Evolutionary conservation across 768 basidiomycete species (phyloP).

Genomic region (Omphalotus guepiniiformis): DNA sequence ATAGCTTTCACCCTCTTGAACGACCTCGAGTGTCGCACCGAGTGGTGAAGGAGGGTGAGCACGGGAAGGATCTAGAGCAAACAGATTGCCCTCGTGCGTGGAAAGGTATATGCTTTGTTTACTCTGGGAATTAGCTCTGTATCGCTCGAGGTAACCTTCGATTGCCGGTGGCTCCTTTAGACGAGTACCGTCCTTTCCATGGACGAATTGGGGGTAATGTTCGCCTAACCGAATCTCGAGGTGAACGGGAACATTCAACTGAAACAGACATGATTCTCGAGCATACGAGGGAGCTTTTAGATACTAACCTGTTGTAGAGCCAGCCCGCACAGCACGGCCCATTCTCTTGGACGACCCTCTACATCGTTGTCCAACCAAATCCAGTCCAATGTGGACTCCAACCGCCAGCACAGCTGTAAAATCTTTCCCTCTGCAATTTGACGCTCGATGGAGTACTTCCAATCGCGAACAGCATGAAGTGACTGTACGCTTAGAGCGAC

Average conservation of each 20-base stretch:
- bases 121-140: constrained; percentile 52
- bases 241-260: constrained; percentile 18
- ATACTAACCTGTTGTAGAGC: constrained; percentile 62
- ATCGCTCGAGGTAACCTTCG: constrained; percentile 82
- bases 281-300: no score
- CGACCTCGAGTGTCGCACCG: constrained; percentile 34
- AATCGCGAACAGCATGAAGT: constrained; percentile 52
- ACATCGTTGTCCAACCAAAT: constrained; percentile 70
- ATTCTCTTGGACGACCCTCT: constrained; percentile 55
- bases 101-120: constrained; percentile 65
- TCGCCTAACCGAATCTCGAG: constrained; percentile 74
- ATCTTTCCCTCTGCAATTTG: constrained; percentile 50
- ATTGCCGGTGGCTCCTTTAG: constrained; percentile 75
- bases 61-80: constrained; percentile 45
- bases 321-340: constrained; percentile 74
- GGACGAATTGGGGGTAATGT: constrained; percentile 53
- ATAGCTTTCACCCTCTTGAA: constrained; percentile 23
- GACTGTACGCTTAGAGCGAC: constrained; percentile 57
- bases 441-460: constrained; percentile 55
- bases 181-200: constrained; percentile 40
- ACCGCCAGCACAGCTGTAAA: constrained; percentile 77
- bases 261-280: background rate
- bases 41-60: constrained; percentile 73
- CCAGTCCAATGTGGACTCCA: constrained; percentile 79
- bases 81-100: constrained; percentile 71